These are phyloP conservation scores for Thinopyrum elongatum DNA, from an alignment of 176 grass and related monocot species.

Conservation along the genomic window DNA sequence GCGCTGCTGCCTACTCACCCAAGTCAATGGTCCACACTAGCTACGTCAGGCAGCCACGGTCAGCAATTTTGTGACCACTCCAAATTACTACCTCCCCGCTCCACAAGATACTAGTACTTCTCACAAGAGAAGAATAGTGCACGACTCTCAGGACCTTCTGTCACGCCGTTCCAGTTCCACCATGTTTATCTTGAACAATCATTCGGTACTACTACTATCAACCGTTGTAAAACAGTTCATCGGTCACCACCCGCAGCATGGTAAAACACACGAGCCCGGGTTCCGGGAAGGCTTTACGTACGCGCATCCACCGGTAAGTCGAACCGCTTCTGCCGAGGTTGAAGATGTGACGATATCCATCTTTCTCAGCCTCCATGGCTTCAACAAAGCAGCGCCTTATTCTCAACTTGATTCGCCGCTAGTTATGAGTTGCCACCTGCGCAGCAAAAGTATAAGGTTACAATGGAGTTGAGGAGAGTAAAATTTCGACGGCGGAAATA, in stretches of 20 bases:
- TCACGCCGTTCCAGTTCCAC: too few relatives aligned
- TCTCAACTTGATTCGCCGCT: background rate
- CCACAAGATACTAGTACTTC: too few relatives aligned
- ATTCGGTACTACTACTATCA: background rate
- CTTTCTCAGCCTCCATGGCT: background rate
- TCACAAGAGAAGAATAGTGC: background rate
- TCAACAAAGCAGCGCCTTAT: background rate
- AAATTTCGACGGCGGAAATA: background rate
- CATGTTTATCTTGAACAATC: background rate
- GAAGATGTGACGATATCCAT: background rate
- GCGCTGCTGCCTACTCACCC: too few relatives aligned
- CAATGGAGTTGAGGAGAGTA: background rate
- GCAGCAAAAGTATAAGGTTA: background rate
- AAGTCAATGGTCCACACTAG: too few relatives aligned
- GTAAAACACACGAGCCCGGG: background rate
- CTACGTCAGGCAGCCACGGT: too few relatives aligned
- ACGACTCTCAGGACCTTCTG: background rate
- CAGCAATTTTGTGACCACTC: too few relatives aligned
- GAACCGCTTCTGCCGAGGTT: background rate
- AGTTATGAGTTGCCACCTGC: background rate
- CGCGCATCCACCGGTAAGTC: background rate
- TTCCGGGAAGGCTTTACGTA: background rate
- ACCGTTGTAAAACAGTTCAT: background rate
- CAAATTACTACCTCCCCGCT: too few relatives aligned
- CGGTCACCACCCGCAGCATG: background rate